A percentile compares a stretch with the other conserved stretches of the same genome.
Evolutionary conservation across 805 yeast genomes (phyloP).

Genomic region (Monosporozyma solicola): DNA sequence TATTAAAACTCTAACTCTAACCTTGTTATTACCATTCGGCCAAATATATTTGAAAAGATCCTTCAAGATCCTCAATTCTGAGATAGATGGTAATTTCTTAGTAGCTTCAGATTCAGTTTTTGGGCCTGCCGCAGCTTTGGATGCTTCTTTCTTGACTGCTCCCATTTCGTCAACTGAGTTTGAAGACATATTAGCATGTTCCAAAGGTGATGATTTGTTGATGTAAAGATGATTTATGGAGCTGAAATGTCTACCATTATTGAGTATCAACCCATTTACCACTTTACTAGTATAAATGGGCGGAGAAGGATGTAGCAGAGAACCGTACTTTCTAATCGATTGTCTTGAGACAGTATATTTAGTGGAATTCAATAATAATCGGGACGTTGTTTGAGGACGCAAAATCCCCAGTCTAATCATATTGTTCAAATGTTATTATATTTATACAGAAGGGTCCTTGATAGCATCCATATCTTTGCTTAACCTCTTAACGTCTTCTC

Average conservation of each 20-base stretch:
- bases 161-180: not conserved
- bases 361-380: not conserved
- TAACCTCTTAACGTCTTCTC: not conserved
- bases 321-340: not conserved
- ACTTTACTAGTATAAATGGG: not conserved
- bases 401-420: not conserved
- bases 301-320: not conserved
- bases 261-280: not conserved
- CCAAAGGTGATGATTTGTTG: not conserved
- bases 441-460: not conserved
- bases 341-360: not conserved
- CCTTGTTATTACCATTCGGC: conserved; percentile 65
- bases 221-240: not conserved
- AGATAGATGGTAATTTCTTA: conserved; percentile 24
- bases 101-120: not conserved
- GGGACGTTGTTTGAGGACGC: not conserved
- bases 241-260: not conserved
- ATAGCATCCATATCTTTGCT: not conserved
- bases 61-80: conserved; percentile 45
- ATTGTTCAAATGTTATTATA: not conserved
- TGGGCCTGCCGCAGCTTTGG: not conserved
- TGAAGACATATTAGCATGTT: not conserved
- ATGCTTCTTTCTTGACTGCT: not conserved
- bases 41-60: conserved; percentile 65
- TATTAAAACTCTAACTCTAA: conserved; percentile 61